phyloP scores from a whole-genome alignment of 768 basidiomycete genomes.

The Suillus cothurnatus region DNA sequence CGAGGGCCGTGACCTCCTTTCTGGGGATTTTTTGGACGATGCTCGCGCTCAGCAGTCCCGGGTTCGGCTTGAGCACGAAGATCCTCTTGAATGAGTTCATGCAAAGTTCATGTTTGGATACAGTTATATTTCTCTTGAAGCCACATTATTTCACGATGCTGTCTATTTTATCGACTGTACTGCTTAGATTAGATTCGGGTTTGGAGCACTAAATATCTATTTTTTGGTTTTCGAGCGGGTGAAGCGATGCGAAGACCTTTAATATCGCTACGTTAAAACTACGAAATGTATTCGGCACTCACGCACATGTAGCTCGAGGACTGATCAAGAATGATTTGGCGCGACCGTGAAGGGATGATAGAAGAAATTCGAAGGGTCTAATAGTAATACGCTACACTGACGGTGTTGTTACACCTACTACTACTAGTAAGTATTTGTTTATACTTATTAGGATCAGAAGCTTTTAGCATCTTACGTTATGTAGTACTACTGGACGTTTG shows the following conservation, averaged over 20 bases:
- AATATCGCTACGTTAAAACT: not conserved
- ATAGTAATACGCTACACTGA: too few species aligned
- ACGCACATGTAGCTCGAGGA: not conserved
- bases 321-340: not conserved
- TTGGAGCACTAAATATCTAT: not conserved
- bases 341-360: not conserved
- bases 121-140: not conserved
- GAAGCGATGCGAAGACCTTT: not conserved
- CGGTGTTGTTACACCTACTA: not conserved
- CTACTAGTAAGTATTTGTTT: not conserved
- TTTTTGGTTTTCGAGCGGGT: not conserved
- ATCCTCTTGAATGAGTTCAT: constrained; percentile 8
- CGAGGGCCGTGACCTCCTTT: constrained; percentile 26
- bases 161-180: not conserved
- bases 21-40: constrained; percentile 10
- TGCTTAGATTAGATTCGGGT: not conserved
- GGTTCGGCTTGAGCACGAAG: constrained; percentile 13
- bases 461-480: not conserved
- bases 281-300: not conserved
- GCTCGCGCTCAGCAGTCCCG: constrained; percentile 6
- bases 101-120: not conserved
- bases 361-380: too few species aligned
- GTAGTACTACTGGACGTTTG: not conserved
- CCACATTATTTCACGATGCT: not conserved
- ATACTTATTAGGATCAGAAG: constrained; percentile 3